Evolutionary conservation across 1,284 basidiomycete species (phyloP).

Genomic region (Vanrija humicola): DNA sequence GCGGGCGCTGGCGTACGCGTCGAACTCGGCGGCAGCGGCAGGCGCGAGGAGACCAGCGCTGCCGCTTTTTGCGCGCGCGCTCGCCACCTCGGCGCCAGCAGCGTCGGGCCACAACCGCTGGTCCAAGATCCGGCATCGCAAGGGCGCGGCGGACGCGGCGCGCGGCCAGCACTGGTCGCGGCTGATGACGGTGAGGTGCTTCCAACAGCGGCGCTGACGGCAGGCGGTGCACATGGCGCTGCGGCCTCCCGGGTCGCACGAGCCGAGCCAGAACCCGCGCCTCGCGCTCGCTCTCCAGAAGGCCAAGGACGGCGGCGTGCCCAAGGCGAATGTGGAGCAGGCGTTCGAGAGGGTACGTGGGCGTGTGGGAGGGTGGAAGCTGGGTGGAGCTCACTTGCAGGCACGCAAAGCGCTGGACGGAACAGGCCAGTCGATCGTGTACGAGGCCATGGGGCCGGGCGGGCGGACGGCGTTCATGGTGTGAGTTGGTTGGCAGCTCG

Average conservation of each 20-base stretch:
- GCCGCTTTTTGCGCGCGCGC: background rate
- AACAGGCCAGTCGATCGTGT: slow-evolving; percentile 50
- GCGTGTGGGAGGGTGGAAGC: background rate
- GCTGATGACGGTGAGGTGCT: slow-evolving; percentile 57
- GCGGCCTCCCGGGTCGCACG: slow-evolving; percentile 61
- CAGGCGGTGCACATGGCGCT: slow-evolving; percentile 69
- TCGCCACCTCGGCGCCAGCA: slow-evolving; percentile 8
- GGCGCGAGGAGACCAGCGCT: background rate
- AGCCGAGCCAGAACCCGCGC: slow-evolving; percentile 62
- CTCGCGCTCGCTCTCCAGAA: slow-evolving; percentile 61
- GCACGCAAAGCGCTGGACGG: slow-evolving; percentile 34
- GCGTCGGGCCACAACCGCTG: slow-evolving; percentile 52
- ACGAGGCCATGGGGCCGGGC: slow-evolving; percentile 65
- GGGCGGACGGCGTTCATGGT: slow-evolving; percentile 69
- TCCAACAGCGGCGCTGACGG: background rate
- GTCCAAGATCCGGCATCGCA: slow-evolving; percentile 82
- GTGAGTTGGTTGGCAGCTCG: slow-evolving; percentile 52
- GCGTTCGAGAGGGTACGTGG: slow-evolving; percentile 61
- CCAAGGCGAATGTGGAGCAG: slow-evolving; percentile 70
- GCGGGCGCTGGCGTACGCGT: too few relatives aligned
- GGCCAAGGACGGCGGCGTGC: slow-evolving; percentile 64
- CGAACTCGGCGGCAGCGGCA: too few relatives aligned
- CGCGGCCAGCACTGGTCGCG: slow-evolving; percentile 61
- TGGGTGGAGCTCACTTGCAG: slow-evolving; percentile 11
- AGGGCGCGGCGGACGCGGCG: slow-evolving; percentile 66